Evolutionary conservation across 1,139 yeast species (phyloP), one percentile per base, ranked within the genome.

Genomic region (Meyerozyma elateridarum): DNA sequence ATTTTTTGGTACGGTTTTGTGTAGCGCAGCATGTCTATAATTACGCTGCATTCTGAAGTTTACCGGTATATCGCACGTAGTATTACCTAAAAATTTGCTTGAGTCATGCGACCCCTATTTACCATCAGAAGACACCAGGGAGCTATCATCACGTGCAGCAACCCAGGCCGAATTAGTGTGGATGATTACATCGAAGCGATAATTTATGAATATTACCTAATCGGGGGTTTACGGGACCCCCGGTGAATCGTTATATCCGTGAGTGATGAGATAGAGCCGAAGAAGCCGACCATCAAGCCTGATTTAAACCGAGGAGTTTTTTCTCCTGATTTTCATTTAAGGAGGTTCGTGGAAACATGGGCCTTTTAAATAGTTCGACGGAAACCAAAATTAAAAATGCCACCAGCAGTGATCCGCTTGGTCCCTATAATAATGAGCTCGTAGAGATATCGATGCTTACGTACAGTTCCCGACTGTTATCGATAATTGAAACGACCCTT

Each of bases 391-490:
- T 38, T 4, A 36, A 36, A 11, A 33, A 32, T 11, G 64, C 70
- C 14, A 64, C 70, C n/a, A 56, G 51, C 41, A 52, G 47, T 27
- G 66, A 64, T 30, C 59, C 63, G 1, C 46, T 59, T 39, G 72
- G 72, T 1, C 72, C 72, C 1, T 57, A 59, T 21, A 61, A 63
- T 30, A 50, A 54, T 20, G 68, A 65, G 37, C 41, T 66, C 24
- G 54, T 55, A 25, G 64, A 61, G 29, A 39, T 66, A 7, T 50
- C 70, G 3, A 40, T 48, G 22, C 46, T 59, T 18, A 52, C 70
- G 0, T 52, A 45, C 38, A 41, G 49, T 24, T 35, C 42, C 15
- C 38, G 39, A 28, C 36, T 43, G 17, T 36, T 51, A 12, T 36
- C 48, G 9, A 36, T 43, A 13, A 48, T 53, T 20, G 41, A 41